A percentile compares a stretch with the other conserved stretches of the same genome.
Evolutionary conservation across 192 early-diverging fungal genomes (phyloP).

Genomic region (Backusella tarrabulga): DNA sequence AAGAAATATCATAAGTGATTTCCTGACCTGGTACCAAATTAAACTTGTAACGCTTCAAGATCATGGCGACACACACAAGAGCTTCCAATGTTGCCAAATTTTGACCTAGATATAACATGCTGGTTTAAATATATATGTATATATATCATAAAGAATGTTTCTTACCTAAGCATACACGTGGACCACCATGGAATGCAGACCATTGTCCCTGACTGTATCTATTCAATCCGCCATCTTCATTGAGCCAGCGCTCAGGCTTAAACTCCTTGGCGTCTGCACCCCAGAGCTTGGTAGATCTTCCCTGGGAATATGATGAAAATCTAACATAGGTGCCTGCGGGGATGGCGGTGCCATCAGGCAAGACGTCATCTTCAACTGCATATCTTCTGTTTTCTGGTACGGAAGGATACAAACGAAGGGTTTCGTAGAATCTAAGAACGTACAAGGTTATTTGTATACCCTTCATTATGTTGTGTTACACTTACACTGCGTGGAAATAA

Average conservation of each 20-base stretch:
- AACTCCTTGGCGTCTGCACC: conserved; percentile 62
- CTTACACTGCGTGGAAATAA: conserved; percentile 37
- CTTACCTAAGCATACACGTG: conserved; percentile 35
- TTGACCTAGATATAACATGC: conserved; percentile 21
- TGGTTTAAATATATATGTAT: no score
- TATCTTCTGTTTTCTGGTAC: conserved; percentile 59
- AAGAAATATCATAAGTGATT: conserved; percentile 15
- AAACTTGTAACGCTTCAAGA: conserved; percentile 38
- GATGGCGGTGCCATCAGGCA: conserved; percentile 58
- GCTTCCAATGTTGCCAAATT: conserved; percentile 44
- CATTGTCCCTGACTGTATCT: conserved; percentile 44
- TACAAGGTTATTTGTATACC: no score
- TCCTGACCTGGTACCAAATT: conserved; percentile 29
- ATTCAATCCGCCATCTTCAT: conserved; percentile 30
- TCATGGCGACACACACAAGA: conserved; percentile 28
- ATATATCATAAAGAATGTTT: not conserved
- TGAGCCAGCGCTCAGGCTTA: conserved; percentile 66
- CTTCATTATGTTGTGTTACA: not conserved
- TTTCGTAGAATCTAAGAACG: conserved; percentile 41
- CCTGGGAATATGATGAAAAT: conserved; percentile 48
- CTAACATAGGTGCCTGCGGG: conserved; percentile 45
- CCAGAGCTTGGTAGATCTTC: conserved; percentile 41
- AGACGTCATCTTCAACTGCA: conserved; percentile 49
- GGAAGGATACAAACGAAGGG: conserved; percentile 61
- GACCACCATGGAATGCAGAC: conserved; percentile 56